Evolutionary conservation across 805 yeast genomes (phyloP), one percentile per base, ranked within the genome.

Genomic region (Ogataea parapolymorpha): DNA sequence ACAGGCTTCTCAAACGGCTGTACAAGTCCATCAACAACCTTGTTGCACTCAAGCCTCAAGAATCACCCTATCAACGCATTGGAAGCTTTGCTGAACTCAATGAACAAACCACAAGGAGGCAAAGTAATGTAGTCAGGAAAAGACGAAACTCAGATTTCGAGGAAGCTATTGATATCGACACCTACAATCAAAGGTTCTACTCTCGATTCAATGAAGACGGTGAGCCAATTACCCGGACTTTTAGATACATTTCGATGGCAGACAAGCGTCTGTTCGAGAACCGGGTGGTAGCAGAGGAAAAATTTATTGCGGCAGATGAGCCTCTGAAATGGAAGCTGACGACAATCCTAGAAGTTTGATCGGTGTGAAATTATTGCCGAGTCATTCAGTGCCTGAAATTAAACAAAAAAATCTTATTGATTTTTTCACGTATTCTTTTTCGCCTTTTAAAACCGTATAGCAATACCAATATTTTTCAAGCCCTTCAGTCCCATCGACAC

Each of bases 1-100:
- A 76, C 48, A 50, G 68, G 6, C 68, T 76, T 4, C 55, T 75
- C 29, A 72, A 73, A 38, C 67, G 68, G 33, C 57, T 75, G 8
- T 74, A 73, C 54, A 69, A 68, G 46, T 74, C 75, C 2, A 59
- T 76, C 30, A 64, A 71, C 35, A 48, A 56, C 32, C 48, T 55
- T 13, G 45, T 50, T 7, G 32, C 27, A 11, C 37, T 47, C 29
- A 44, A 47, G 18, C 51, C 50, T 16, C 43, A 50, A 9, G 51
- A 48, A 4, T 45, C 58, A 6, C 53, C 54, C 4, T 52, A 42
- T 27, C 53, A 52, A 28, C 41, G 53, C 15, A 54, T 58, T n/a
- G 63, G 63, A 5, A 57, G 62, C 39, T 58, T 53, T 52, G 60
- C 60, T 3, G 56, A 51, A 35, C 36, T 45, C 5, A 36, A 45